Evolutionary conservation across 768 basidiomycete species (phyloP).

Genomic region (Boletales sp.): DNA sequence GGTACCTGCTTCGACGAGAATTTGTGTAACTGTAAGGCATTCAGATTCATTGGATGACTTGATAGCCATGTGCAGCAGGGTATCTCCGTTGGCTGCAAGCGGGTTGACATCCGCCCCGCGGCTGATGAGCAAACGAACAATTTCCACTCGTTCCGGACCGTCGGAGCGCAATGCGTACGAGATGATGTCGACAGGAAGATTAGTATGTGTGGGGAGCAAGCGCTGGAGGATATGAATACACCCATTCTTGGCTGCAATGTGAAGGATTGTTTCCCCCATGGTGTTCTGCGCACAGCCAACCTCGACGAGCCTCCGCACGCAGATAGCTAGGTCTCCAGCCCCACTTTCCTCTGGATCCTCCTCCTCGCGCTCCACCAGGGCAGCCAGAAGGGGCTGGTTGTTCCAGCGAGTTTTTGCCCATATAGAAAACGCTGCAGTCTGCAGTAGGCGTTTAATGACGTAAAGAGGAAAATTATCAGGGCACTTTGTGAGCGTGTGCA

Average conservation of each 20-base stretch:
- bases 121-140: conserved; percentile 1
- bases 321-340: too few relatives aligned
- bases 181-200: neutral
- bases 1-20: neutral
- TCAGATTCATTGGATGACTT: neutral
- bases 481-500: neutral
- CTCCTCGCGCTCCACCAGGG: neutral
- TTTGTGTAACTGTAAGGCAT: neutral
- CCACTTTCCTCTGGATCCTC: neutral
- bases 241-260: conserved; percentile 3
- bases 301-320: neutral
- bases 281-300: neutral
- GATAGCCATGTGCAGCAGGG: neutral
- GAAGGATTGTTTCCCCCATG: neutral
- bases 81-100: neutral
- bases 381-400: neutral
- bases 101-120: neutral
- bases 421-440: neutral
- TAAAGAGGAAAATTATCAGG: neutral
- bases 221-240: neutral
- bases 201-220: neutral
- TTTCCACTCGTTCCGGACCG: neutral
- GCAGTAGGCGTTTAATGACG: neutral
- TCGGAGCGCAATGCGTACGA: neutral
- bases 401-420: neutral